Percentiles rank a stretch among this genome's conserved stretches.
Conservation (phyloP, 805 yeast genomes). For the Kockiozyma suomiensis region DNA sequence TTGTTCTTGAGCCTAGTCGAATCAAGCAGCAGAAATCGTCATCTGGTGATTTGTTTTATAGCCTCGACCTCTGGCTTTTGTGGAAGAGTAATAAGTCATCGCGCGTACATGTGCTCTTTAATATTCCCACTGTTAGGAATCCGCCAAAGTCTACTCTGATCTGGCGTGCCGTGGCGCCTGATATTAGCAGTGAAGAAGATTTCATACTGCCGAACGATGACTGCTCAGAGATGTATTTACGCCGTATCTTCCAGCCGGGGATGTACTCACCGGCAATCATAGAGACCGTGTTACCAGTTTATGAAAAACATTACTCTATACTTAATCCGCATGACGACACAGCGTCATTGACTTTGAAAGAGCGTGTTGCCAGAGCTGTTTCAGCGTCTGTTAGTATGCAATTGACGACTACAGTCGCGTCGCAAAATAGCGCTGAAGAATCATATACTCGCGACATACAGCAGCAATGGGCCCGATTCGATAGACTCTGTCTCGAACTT, state of each 20-base stretch:
- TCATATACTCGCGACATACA: conserved; percentile 46
- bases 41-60: conserved; percentile 3
- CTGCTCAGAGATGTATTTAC: conserved; percentile 42
- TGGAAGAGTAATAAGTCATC: conserved; percentile 69
- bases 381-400: conserved; percentile 40
- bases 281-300: conserved; percentile 55
- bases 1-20: conserved; percentile 39
- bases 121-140: conserved; percentile 13
- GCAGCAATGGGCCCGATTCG: conserved; percentile 68
- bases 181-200: conserved; percentile 10
- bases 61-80: conserved; percentile 48
- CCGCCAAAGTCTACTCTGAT: not conserved
- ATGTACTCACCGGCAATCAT: conserved; percentile 54
- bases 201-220: conserved; percentile 39
- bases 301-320: conserved; percentile 49
- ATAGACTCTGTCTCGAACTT: conserved; percentile 71
- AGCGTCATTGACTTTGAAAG: conserved; percentile 40
- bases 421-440: conserved; percentile 38
- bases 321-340: conserved; percentile 37
- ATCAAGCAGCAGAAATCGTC: not conserved
- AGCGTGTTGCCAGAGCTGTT: conserved; percentile 43
- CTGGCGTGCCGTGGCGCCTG: conserved; percentile 28
- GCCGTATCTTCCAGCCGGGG: conserved; percentile 54
- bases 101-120: conserved; percentile 30
- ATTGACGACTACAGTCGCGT: not conserved